These are phyloP conservation scores for Gloeostereum incarnatum DNA, from an alignment of 768 basidiomycete genomes.

Conservation along the genomic window DNA sequence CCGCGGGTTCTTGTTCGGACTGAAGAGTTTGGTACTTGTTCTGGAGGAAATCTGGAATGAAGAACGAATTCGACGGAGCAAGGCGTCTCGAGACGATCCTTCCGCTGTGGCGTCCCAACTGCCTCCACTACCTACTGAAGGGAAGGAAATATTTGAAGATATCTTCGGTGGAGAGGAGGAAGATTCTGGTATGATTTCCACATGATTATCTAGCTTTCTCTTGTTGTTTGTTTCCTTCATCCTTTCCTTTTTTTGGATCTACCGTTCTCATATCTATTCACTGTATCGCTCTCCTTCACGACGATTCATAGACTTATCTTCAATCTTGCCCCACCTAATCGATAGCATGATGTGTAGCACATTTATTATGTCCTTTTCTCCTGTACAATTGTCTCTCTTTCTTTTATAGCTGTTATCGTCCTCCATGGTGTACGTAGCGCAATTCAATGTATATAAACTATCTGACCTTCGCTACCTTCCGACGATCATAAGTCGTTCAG, in stretches of 20 bases:
- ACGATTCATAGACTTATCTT: too few species aligned
- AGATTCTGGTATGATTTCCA: conserved; percentile 72
- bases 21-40: conserved; percentile 70
- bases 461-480: too few species aligned
- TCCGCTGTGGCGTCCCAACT: conserved; percentile 38
- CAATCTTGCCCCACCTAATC: too few species aligned
- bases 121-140: conserved; percentile 56
- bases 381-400: too few species aligned
- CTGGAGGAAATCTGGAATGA: conserved; percentile 84
- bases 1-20: conserved; percentile 87
- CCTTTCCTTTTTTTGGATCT: not conserved
- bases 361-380: too few species aligned
- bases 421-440: too few species aligned
- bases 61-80: conserved; percentile 65
- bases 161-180: conserved; percentile 56
- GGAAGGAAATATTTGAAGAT: conserved; percentile 73
- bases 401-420: too few species aligned
- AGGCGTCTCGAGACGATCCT: conserved; percentile 50
- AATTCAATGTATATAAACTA: too few species aligned
- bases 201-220: conserved; percentile 26
- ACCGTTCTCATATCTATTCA: too few species aligned
- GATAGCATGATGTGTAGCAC: too few species aligned
- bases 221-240: not conserved
- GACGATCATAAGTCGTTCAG: too few species aligned
- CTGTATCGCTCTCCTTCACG: too few species aligned